Evolutionary conservation across 768 basidiomycete genomes (phyloP), one percentile per base, ranked within the genome.

Genomic region (Auricularia auricula-judae): DNA sequence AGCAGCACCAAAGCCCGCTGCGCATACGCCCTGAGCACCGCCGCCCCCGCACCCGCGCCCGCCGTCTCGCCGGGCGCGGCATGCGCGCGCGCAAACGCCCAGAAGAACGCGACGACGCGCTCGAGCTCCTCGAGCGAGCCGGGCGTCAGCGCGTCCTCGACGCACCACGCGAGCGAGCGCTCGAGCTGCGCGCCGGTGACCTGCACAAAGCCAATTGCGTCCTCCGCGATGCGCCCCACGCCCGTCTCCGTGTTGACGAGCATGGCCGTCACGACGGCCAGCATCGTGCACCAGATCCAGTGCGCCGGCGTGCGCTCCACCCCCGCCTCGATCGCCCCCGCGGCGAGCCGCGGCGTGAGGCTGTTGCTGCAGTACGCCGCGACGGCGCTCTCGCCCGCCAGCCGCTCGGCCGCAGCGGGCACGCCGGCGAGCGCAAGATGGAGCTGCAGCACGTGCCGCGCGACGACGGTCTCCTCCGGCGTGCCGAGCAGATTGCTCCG

Each of bases 141-240:
- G 0, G 88, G 73, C 0, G 88, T 87, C n/a, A 97, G 81, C 0
- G 89, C 72, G 56, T 90, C 86, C 16, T 85, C 86, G 51, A 89
- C 84, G 4, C 86, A 89, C 93, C 94, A 96, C 3, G 85, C 85
- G 33, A 97, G 76, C 1, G 89, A 83, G 4, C 84, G 81, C 4
- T 82, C 79, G 39, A 95, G 85, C 72, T 97, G 95, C 53, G 86
- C 84, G 2, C 89, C 87, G 68, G 87, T 93, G 3, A 96, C 79
- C 67, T 92, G 90, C 18, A 95, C 83, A 69, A 97, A 87, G 0
- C 90, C 91, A 62, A 90, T 85, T 0, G 88, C 88, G 64, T 97
- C 94, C 1, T 86, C 83, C 63, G 91, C 86, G 72, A 97, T 91
- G 73, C 69, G 71, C 5, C 11, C 47, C 21, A 84, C 92, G 69